phyloP scores from a whole-genome alignment of 768 basidiomycete genomes.

The Flagelloscypha sp. region DNA sequence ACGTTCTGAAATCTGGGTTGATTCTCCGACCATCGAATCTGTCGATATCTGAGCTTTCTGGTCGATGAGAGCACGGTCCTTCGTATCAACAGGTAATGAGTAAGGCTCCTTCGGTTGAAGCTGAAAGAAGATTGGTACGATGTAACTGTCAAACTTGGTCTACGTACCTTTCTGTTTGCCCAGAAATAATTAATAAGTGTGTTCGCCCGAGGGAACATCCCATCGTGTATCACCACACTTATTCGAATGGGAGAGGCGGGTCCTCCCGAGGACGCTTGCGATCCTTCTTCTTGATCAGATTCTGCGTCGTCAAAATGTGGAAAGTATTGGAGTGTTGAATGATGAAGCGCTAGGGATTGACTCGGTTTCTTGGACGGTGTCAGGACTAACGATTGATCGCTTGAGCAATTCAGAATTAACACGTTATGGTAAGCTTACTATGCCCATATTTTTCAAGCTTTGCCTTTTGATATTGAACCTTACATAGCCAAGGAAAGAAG shows the following conservation, averaged over 20 bases:
- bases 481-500: slow-evolving; percentile 88
- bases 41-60: slow-evolving; percentile 74
- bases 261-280: too few relatives aligned
- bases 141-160: slow-evolving; percentile 1
- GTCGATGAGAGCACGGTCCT: slow-evolving; percentile 64
- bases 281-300: too few relatives aligned
- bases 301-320: too few relatives aligned
- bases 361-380: slow-evolving; percentile 36
- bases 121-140: slow-evolving; percentile 22
- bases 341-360: slow-evolving; percentile 45
- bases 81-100: slow-evolving; percentile 48
- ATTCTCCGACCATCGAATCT: slow-evolving; percentile 76
- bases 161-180: slow-evolving; percentile 65
- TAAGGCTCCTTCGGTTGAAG: slow-evolving; percentile 46
- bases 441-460: slow-evolving; percentile 52
- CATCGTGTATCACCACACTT: slow-evolving; percentile 53
- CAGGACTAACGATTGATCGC: slow-evolving; percentile 30
- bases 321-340: slow-evolving; percentile 44
- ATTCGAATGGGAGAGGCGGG: slow-evolving; percentile 47
- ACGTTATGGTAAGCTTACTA: slow-evolving; percentile 27
- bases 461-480: slow-evolving; percentile 64
- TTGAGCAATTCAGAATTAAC: neutral
- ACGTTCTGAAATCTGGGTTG: slow-evolving; percentile 74
- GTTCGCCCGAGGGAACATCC: slow-evolving; percentile 65
- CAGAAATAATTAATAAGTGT: slow-evolving; percentile 72